Evolutionary conservation across 306 rosid species (phyloP).

Genomic region (Prosopis cineraria): DNA sequence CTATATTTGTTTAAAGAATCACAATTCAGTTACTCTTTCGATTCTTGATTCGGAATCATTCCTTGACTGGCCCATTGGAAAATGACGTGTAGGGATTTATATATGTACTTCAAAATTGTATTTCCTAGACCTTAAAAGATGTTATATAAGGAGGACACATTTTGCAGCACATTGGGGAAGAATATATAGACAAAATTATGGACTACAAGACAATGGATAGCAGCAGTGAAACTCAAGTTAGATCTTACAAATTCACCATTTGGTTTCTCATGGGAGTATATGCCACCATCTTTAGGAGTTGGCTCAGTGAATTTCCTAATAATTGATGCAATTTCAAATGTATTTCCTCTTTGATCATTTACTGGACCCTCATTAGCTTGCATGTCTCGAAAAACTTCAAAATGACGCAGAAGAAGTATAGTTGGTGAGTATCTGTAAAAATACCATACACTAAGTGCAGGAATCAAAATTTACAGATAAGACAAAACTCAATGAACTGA

Average conservation of each 20-base stretch:
- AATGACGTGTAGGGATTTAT: constrained; percentile 12
- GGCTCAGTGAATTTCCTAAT: constrained; percentile 83
- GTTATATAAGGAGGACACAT: not conserved
- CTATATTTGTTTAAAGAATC: constrained; percentile 17
- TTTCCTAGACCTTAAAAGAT: constrained; percentile 1
- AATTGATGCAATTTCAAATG: constrained; percentile 81
- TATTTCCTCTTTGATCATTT: constrained; percentile 72
- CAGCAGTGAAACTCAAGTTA: constrained; percentile 28
- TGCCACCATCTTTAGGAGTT: constrained; percentile 55
- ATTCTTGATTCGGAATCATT: constrained; percentile 4
- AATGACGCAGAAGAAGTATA: constrained; percentile 89
- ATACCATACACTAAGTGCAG: constrained; percentile 33
- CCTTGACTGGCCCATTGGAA: constrained; percentile 10
- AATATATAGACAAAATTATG: not conserved
- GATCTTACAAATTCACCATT: constrained; percentile 66
- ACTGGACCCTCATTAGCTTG: constrained; percentile 58
- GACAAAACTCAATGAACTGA: constrained; percentile 24
- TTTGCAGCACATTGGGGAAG: constrained; percentile 22
- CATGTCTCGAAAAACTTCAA: constrained; percentile 80
- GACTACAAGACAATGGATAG: constrained; percentile 6
- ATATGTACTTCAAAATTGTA: not conserved
- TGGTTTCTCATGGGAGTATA: constrained; percentile 44
- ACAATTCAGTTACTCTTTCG: constrained; percentile 4
- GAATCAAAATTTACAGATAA: constrained; percentile 23
- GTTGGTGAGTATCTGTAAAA: constrained; percentile 83